phyloP scores from a whole-genome alignment of 805 yeast species.

The Saitoella complicata region DNA sequence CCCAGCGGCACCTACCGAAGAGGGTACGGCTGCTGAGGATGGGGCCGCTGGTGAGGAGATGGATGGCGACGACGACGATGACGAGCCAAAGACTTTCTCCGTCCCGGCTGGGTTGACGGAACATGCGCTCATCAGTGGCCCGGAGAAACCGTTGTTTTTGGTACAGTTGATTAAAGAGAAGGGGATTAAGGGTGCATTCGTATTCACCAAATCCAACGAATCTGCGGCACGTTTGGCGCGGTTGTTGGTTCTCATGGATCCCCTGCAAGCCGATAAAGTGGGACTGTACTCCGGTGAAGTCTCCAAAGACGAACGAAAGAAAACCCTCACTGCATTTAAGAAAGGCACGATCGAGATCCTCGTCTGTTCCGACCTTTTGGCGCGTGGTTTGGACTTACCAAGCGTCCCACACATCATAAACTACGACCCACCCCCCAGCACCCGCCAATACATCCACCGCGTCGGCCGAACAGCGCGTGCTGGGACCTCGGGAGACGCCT shows the following conservation, averaged over 20 bases:
- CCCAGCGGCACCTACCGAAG: conserved; percentile 1
- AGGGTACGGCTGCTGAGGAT: not conserved
- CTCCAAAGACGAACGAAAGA: conserved; percentile 30
- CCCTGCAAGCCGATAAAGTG: conserved; percentile 7
- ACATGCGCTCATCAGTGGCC: conserved; percentile 18
- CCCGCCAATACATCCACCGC: conserved; percentile 87
- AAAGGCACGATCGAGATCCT: conserved; percentile 33
- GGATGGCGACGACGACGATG: conserved; percentile 1
- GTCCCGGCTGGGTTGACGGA: conserved; percentile 25
- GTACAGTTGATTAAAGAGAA: conserved; percentile 33
- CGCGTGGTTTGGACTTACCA: conserved; percentile 84
- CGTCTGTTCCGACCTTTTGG: conserved; percentile 75
- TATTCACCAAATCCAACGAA: conserved; percentile 71
- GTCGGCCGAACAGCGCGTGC: conserved; percentile 98
- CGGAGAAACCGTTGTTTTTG: conserved; percentile 58
- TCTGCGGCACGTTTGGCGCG: conserved; percentile 66
- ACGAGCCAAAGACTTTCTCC: conserved; percentile 19
- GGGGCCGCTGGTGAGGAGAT: conserved; percentile 8
- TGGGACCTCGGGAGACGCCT: conserved; percentile 56
- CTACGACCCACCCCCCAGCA: conserved; percentile 77
- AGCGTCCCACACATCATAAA: conserved; percentile 62
- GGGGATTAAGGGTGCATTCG: conserved; percentile 28
- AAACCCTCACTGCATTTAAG: conserved; percentile 44
- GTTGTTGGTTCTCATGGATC: conserved; percentile 32
- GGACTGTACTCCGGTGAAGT: conserved; percentile 26